Evolutionary conservation across 352 stramenopile genomes (phyloP), one percentile per base, ranked within the genome.

Genomic region (Halophytophthora batemanensis): DNA sequence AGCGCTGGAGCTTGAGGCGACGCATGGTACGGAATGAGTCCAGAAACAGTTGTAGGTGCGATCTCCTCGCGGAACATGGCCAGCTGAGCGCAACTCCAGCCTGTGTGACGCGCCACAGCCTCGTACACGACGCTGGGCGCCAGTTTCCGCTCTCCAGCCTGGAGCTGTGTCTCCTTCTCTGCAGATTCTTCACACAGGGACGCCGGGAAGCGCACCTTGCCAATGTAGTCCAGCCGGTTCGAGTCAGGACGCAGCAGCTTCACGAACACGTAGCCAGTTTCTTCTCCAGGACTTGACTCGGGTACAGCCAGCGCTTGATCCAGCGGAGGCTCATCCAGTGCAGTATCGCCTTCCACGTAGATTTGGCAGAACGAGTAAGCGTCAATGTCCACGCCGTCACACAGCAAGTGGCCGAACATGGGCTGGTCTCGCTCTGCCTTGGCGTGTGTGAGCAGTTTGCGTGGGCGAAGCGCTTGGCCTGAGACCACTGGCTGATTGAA

Each of bases 361-460:
- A 90, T 71, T 47, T 90, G 69, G 42, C 77, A 87, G 56, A 85
- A 83, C 35, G 80, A 91, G 64, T 93, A 93, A 6, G 82, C 80
- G 44, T 91, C 82, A 46, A 93, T 88, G 58, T 93, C 82, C 18
- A 88, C 74, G 31, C 82, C 82, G 37, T 93, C 82, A 39, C 69
- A 77, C 5, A 93, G 71, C 47, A 88, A 42, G 31, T 75, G 70
- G 12, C 80, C 77, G 58, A 93, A 93, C 21, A 91, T 69, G 8
- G 80, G 75, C 19, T 59, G 64, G 6, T 74, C 51, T 45, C 61
- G 61, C 28, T 74, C 61, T 45, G 67, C 53, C 23, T 65, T 64
- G n/a, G 64, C 36, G 6, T 61, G 73, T 7, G 71, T 82, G 21
- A 93, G 71, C 17, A 79, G 57, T 60, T 90, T 90, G 8, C 77